Conservation (phyloP, 352 stramenopile genomes). For the Phytophthora vignae region DNA sequence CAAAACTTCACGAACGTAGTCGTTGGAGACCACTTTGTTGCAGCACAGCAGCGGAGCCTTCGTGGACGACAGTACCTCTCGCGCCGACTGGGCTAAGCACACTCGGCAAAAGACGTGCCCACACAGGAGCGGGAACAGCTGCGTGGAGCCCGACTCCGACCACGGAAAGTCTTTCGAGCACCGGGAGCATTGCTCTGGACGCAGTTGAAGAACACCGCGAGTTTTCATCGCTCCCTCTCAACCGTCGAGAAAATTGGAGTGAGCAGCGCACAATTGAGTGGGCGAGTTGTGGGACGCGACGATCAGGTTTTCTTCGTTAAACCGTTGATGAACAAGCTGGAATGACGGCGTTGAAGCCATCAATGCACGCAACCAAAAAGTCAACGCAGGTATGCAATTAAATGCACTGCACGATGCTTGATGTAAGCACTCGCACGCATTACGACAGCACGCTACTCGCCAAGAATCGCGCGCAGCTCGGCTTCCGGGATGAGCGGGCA, state of each 20-base stretch:
- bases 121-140: constrained; percentile 51
- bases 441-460: constrained; percentile 40
- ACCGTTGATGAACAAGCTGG: neutral
- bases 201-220: neutral
- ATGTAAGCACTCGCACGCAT: neutral
- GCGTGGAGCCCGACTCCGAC: constrained; percentile 12
- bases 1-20: constrained; percentile 41
- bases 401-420: neutral
- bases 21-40: constrained; percentile 32
- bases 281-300: neutral
- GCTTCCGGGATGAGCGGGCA: constrained; percentile 68
- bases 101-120: constrained; percentile 46
- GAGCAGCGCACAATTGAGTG: neutral
- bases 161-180: constrained; percentile 18
- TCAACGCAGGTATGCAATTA: neutral
- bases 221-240: constrained; percentile 18
- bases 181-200: constrained; percentile 16
- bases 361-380: neutral
- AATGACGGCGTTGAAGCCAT: neutral
- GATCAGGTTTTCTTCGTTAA: neutral
- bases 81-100: constrained; percentile 32
- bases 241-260: constrained; percentile 14
- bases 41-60: constrained; percentile 51
- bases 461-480: constrained; percentile 61
- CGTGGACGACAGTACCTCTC: constrained; percentile 28